These are phyloP conservation scores for Neonothopanus nambi DNA, from an alignment of 1,284 basidiomycete species.

Conservation along the genomic window DNA sequence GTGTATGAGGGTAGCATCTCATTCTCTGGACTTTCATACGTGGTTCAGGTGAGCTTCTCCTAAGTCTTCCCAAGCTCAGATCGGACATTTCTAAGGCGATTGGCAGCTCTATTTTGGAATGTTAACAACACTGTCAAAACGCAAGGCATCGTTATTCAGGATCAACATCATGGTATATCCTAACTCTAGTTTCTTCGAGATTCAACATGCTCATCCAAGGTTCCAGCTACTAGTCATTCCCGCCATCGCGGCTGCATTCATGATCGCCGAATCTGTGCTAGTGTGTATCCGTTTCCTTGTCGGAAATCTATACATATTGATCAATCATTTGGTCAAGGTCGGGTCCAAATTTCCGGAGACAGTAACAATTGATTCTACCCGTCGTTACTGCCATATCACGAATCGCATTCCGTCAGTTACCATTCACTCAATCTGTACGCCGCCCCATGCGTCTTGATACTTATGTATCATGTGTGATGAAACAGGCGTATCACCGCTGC, in stretches of 20 bases:
- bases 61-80: neutral
- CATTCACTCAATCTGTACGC: neutral
- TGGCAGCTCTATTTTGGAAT: neutral
- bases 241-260: neutral
- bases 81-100: no score
- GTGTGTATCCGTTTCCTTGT: neutral
- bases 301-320: no score
- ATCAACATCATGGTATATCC: neutral
- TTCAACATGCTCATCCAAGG: neutral
- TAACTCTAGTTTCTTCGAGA: neutral
- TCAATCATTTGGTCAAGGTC: neutral
- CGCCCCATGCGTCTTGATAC: no score
- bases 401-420: constrained; percentile 1
- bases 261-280: neutral
- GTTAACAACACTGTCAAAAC: neutral
- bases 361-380: constrained; percentile 2
- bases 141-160: neutral
- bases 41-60: neutral
- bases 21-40: neutral
- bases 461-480: no score
- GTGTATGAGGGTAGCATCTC: no score
- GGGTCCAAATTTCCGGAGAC: neutral
- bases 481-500: neutral
- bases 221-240: neutral
- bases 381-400: constrained; percentile 7